Conservation (phyloP, 2,329 filamentous ascomycete genomes). For the Penicillium frequentans region DNA sequence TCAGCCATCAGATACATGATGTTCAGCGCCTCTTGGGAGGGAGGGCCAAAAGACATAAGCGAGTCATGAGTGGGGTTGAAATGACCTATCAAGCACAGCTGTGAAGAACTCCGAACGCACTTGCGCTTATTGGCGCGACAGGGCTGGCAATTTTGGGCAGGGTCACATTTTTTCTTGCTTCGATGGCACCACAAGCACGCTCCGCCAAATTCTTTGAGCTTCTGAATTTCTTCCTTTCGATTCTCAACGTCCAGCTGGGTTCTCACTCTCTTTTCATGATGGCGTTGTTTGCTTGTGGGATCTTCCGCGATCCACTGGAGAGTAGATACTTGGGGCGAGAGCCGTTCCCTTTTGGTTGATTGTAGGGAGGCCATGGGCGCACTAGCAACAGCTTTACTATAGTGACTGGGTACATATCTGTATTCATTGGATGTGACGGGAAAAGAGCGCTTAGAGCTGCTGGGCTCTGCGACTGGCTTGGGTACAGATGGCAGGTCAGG, state of each 20-base stretch:
- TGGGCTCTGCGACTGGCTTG: not conserved
- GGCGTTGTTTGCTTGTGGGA: not conserved
- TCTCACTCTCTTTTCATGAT: not conserved
- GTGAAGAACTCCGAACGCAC: slow-evolving; percentile 22
- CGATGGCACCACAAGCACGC: slow-evolving; percentile 30
- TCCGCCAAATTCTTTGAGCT: slow-evolving; percentile 25
- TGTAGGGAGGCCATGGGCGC: not conserved
- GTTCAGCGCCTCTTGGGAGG: not conserved
- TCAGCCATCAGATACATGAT: not conserved
- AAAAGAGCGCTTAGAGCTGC: not conserved
- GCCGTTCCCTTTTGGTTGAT: not conserved
- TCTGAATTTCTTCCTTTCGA: not conserved
- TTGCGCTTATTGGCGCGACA: slow-evolving; percentile 15
- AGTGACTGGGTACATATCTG: not conserved
- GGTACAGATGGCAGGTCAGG: not conserved
- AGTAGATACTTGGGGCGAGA: not conserved
- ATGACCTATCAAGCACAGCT: not conserved
- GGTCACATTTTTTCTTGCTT: slow-evolving; percentile 28
- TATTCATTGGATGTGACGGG: not conserved
- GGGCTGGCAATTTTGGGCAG: slow-evolving; percentile 15
- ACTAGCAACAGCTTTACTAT: not conserved
- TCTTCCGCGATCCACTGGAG: not conserved
- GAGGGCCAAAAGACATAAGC: not conserved
- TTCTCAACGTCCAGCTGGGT: not conserved
- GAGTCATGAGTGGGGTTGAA: not conserved